phyloP scores from a whole-genome alignment of 192 early-diverging fungal species.

The Paraglomus occultum region DNA sequence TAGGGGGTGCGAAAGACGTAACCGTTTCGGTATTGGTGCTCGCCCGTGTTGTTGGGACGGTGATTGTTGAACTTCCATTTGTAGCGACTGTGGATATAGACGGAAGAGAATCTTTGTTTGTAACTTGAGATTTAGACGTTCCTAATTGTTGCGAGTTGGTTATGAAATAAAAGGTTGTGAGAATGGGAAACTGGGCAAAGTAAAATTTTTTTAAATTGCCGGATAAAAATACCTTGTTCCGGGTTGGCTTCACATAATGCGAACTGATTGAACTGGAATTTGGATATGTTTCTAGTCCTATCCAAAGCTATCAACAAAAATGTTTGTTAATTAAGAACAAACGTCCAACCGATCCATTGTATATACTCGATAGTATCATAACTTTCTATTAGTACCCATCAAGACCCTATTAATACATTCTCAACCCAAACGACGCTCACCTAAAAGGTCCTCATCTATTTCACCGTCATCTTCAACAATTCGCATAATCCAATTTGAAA shows the following conservation, averaged over 20 bases:
- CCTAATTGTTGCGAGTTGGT: no score
- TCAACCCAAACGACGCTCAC: constrained; percentile 37
- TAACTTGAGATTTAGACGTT: no score
- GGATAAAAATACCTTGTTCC: constrained; percentile 60
- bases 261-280: constrained; percentile 89
- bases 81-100: background rate
- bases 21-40: constrained; percentile 3
- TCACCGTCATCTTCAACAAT: constrained; percentile 96
- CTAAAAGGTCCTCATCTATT: constrained; percentile 95
- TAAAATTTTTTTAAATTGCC: constrained; percentile 37
- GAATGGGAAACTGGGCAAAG: no score
- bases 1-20: background rate
- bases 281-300: constrained; percentile 77
- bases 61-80: constrained; percentile 3
- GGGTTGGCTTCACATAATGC: constrained; percentile 79
- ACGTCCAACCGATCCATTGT: background rate
- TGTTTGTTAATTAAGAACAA: background rate
- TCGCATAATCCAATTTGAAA: constrained; percentile 82
- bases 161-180: no score
- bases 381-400: no score
- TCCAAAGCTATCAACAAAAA: constrained; percentile 68
- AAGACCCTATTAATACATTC: no score
- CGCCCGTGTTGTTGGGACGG: background rate
- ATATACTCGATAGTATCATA: no score
- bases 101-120: background rate